Conservation (phyloP, 768 basidiomycete genomes). For the Mycena belliarum region DNA sequence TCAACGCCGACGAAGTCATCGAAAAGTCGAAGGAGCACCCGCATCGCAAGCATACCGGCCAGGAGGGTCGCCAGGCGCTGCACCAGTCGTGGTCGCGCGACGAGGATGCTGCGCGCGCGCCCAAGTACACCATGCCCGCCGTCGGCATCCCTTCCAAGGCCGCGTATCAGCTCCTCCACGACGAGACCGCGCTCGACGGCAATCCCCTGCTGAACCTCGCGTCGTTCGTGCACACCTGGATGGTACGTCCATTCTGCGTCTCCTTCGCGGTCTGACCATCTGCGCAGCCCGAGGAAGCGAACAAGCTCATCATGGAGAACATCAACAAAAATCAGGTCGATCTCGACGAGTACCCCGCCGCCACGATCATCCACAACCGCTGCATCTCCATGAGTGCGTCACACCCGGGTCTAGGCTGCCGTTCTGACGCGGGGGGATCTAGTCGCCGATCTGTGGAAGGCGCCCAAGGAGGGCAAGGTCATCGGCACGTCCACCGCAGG, state of each 20-base stretch:
- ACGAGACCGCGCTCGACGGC: constrained; percentile 59
- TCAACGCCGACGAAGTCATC: constrained; percentile 55
- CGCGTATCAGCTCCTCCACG: constrained; percentile 52
- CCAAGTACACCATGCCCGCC: constrained; percentile 49
- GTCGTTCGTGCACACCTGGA: constrained; percentile 56
- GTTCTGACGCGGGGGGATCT: constrained; percentile 7
- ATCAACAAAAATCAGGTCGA: constrained; percentile 61
- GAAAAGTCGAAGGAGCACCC: constrained; percentile 39
- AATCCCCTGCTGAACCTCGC: constrained; percentile 65
- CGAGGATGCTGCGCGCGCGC: constrained; percentile 38
- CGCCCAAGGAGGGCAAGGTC: constrained; percentile 53
- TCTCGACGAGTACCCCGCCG: constrained; percentile 66
- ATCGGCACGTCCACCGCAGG: constrained; percentile 69
- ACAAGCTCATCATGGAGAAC: constrained; percentile 62
- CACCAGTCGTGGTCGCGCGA: constrained; percentile 42
- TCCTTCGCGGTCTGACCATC: no score
- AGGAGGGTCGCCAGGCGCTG: constrained; percentile 27
- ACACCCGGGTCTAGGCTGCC: not conserved
- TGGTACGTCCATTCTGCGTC: no score
- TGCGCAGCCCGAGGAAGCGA: constrained; percentile 51
- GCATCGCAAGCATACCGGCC: constrained; percentile 35
- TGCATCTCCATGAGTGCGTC: constrained; percentile 56
- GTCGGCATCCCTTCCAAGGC: constrained; percentile 44
- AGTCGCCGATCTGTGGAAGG: constrained; percentile 67
- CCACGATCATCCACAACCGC: constrained; percentile 52